Percentiles rank a stretch among this genome's conserved stretches.
Conservation (phyloP, 31 red algal genomes). For the Odonthalia washingtoniensis region DNA sequence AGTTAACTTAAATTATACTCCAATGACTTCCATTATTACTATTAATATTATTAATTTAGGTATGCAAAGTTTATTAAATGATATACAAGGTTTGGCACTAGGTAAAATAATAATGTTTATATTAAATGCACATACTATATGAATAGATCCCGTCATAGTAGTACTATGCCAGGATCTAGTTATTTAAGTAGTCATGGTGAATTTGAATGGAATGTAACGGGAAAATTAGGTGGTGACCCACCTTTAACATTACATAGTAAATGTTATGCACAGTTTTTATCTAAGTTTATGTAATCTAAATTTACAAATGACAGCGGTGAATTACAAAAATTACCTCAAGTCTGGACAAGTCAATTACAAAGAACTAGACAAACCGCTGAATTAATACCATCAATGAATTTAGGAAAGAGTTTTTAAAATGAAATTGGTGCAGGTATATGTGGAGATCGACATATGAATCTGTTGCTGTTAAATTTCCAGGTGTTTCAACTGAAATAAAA, state of each 20-base stretch:
- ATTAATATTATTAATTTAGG: conserved; percentile 93
- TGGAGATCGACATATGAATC: conserved; percentile 87
- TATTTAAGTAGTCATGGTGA: conserved; percentile 95
- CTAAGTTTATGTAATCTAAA: conserved; percentile 71
- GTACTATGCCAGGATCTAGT: conserved; percentile 73
- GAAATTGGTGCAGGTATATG: conserved; percentile 94
- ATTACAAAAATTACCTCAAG: conserved; percentile 62
- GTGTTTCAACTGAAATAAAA: conserved; percentile 71
- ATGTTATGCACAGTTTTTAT: conserved; percentile 69
- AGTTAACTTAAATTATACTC: no score
- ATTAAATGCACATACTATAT: conserved; percentile 84
- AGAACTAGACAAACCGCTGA: conserved; percentile 91
- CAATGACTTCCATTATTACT: no score
- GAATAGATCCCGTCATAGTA: no score
- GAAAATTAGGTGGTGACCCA: conserved; percentile 95
- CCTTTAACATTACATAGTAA: conserved; percentile 75
- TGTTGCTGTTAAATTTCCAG: conserved; percentile 70
- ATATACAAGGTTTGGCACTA: conserved; percentile 87
- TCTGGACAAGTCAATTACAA: conserved; percentile 93
- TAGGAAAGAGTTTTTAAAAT: conserved; percentile 87
- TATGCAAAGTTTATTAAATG: conserved; percentile 80
- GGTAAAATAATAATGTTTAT: conserved; percentile 93
- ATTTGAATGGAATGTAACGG: conserved; percentile 95
- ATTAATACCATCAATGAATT: conserved; percentile 87
- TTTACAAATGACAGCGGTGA: conserved; percentile 53